Base-by-base conservation (phyloP, 2,329 filamentous ascomycete genomes). In the Aschersonia sp. region DNA sequence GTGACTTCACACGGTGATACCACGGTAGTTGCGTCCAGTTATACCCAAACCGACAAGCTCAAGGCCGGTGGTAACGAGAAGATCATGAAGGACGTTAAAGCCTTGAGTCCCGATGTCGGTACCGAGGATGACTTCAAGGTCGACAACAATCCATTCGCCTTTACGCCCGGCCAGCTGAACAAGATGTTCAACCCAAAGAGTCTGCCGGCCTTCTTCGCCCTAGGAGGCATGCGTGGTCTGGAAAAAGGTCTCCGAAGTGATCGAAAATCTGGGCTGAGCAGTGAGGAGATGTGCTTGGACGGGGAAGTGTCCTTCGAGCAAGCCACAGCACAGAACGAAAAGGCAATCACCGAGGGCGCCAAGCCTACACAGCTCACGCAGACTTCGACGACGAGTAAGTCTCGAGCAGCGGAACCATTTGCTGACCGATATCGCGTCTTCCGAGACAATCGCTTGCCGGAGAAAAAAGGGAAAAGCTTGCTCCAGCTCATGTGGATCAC, bases 161-260 rank as follows among this genome's bases (percentile, higher is more conserved):
- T 88, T 60, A 79, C 81, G 2, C 85, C 85, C 3, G 89, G 89
- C 10, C 82, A 94, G 59, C 72, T 96, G 52, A 83, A 81, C 57
- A 95, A 94, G 64, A 76, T 95, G 67, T 79, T 91, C 52, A 92
- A 94, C 60, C 89, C 89, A 3, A 95, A 95, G 69, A 94, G 80
- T 51, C 66, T 94, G 50, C 72, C 82, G 9, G 89, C 89, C 1
- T 94, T 91, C 55, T 85, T 83, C 58, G 82, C 82, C 10, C 62
- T 96, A 4, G 89, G 89, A 45, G 89, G 89, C 30, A 64, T 94
- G 12, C 66, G 65, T 20, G 89, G 89, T 1, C 64, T 96, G 45
- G 88, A 91, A 63, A 84, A 80, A 58, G 89, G 89, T 7, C 68
- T 96, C 31, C 73, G 85, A 45, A 81, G 80, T 5, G 79, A 92